A percentile compares a stretch with the other conserved stretches of the same genome.
Conservation (phyloP, 2,329 filamentous ascomycete genomes). For the Xylaria sp. region DNA sequence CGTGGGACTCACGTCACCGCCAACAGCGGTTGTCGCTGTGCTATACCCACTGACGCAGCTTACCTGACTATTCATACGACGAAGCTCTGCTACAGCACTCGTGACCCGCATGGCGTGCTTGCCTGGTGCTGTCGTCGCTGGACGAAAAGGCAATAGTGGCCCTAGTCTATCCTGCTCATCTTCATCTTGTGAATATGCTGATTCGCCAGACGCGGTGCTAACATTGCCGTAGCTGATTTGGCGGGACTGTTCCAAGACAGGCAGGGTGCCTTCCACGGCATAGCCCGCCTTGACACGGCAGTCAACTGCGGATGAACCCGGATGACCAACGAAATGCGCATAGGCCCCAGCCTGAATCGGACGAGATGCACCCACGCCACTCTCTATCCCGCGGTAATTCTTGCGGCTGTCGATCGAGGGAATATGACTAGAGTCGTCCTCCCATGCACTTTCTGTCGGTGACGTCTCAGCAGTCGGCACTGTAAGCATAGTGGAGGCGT, state of each 20-base stretch:
- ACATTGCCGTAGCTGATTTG: conserved; percentile 22
- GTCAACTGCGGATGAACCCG: not conserved
- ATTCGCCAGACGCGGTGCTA: conserved; percentile 28
- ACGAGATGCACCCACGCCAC: not conserved
- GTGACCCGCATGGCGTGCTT: conserved; percentile 48
- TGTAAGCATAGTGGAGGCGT: conserved; percentile 33
- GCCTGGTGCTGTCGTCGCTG: conserved; percentile 8
- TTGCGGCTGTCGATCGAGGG: not conserved
- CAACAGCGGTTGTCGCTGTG: conserved; percentile 49
- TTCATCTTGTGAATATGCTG: conserved; percentile 40
- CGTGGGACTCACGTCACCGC: conserved; percentile 50
- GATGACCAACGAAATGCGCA: conserved; percentile 4
- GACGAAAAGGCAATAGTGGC: conserved; percentile 23
- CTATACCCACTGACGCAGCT: conserved; percentile 60
- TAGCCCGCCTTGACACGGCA: not conserved
- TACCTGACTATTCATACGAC: conserved; percentile 67
- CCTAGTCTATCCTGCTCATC: conserved; percentile 30
- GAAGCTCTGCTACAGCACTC: conserved; percentile 62
- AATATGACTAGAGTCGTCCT: conserved; percentile 1
- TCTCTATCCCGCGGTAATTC: not conserved
- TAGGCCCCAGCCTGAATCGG: not conserved
- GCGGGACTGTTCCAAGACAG: conserved; percentile 14
- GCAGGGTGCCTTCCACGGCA: conserved; percentile 4
- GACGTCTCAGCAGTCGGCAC: conserved; percentile 25
- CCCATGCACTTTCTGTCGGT: conserved; percentile 16